Evolutionary conservation across 208 protist species (phyloP).

Genomic region (Tritrichomonas musculus): DNA sequence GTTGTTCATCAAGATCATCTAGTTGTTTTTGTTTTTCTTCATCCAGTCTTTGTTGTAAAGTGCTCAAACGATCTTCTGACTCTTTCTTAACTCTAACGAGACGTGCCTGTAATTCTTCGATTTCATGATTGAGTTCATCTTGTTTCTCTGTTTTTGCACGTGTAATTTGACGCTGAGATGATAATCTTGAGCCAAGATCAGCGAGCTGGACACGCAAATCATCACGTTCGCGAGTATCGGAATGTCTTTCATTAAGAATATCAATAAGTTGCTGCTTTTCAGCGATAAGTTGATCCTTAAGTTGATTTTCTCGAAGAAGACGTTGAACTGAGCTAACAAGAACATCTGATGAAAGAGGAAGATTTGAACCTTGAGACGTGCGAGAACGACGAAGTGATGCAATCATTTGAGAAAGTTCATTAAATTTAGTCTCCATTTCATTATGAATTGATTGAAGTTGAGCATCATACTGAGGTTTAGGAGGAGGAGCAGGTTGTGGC

Average conservation of each 20-base stretch:
- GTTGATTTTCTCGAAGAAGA: neutral
- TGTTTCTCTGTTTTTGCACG: neutral
- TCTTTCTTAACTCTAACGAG: neutral
- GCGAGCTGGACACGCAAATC: neutral
- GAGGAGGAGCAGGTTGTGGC: neutral
- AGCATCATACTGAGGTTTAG: neutral
- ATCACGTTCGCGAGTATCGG: neutral
- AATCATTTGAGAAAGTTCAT: neutral
- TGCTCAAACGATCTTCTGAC: neutral
- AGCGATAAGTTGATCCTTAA: neutral
- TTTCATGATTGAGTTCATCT: neutral
- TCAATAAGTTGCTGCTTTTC: slow-evolving; percentile 12
- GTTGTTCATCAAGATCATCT: neutral
- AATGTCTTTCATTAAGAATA: neutral
- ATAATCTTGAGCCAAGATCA: neutral
- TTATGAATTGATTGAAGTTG: neutral
- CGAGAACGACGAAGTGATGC: neutral
- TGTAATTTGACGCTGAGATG: neutral
- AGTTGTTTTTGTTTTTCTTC: neutral
- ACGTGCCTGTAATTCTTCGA: neutral
- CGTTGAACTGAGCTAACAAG: neutral
- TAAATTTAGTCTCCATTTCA: neutral
- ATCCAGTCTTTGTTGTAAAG: neutral
- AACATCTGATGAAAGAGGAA: slow-evolving; percentile 9
- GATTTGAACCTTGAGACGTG: neutral